Base-by-base conservation (phyloP, 2,329 filamentous ascomycete genomes). In the Falciphora oryzae region DNA sequence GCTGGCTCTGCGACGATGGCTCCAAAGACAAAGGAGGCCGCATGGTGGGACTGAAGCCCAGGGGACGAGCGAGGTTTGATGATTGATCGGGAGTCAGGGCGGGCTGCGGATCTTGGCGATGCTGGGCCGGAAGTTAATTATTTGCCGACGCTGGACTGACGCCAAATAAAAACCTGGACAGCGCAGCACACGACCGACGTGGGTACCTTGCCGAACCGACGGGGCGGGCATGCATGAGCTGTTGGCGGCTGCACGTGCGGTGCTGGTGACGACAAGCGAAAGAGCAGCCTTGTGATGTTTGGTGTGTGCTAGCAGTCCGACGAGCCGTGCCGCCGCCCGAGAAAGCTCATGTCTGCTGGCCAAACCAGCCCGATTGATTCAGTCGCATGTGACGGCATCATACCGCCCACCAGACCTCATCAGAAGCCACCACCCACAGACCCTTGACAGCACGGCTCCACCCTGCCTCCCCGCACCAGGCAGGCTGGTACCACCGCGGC, bases 21-120 rank as follows among this genome's bases (percentile, higher is more conserved):
- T 53, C 44, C 2, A n/a, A 8, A 4, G n/a, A n/a, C 44, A 53
- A 10, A 25, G n/a, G 44, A 53, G 44, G 8, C 44, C 44, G 44
- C 44, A 53, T 53, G 44, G 44, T 53, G 44, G 44, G 44, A 53
- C 44, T 53, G 44, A 53, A 53, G 44, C n/a, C 44, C 44, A 25
- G 38, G 14, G 16, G 38, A 44, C 38, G 38, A 44, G 44, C 44
- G 44, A 53, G 44, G 44, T n/a, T 53, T 53, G 44, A 2, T 53
- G 44, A 35, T 44, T 44, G 38, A 18, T 44, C 32, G 38, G 18
- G 38, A 44, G 38, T 6, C 22, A 32, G 32, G 32, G 32, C 32
- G 32, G n/a, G n/a, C n/a, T n/a, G 4, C 16, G 38, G 14, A 44
- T 18, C 44, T 25, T 53, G 44, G 44, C 44, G 44, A 53, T 25